Percentiles rank a stretch among this genome's conserved stretches.
Evolutionary conservation across 257 asterid species (phyloP).

Genomic region (Catharanthus roseus): DNA sequence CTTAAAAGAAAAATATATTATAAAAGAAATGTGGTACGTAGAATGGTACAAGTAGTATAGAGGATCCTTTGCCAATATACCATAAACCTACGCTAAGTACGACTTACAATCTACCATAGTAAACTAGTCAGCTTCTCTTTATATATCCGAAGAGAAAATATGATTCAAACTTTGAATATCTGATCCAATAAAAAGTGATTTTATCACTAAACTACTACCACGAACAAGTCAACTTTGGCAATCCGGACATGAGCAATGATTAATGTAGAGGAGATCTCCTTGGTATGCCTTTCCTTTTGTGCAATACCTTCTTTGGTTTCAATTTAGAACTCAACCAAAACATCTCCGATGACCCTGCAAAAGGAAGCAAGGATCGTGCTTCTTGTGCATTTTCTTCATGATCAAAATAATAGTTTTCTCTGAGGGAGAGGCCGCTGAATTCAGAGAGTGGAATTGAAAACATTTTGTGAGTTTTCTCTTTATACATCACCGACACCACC

Average conservation of each 20-base stretch:
- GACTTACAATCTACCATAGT: neutral
- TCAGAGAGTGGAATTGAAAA: slow-evolving; percentile 16
- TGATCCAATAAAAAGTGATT: too few relatives aligned
- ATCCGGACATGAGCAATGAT: too few relatives aligned
- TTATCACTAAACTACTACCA: too few relatives aligned
- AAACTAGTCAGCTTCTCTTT: too few relatives aligned
- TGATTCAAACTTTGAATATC: too few relatives aligned
- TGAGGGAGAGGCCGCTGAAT: slow-evolving; percentile 13
- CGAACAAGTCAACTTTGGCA: too few relatives aligned
- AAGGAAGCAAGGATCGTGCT: slow-evolving; percentile 26
- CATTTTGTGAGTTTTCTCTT: slow-evolving; percentile 15
- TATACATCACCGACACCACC: slow-evolving; percentile 13
- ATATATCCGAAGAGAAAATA: too few relatives aligned
- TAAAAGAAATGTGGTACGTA: too few relatives aligned
- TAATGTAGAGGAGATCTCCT: slow-evolving; percentile 52
- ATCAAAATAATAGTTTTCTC: neutral
- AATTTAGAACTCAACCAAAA: slow-evolving; percentile 35
- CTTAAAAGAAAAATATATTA: too few relatives aligned
- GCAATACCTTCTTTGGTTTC: slow-evolving; percentile 40
- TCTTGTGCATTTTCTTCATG: slow-evolving; percentile 18
- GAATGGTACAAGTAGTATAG: too few relatives aligned
- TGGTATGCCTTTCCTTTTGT: slow-evolving; percentile 60
- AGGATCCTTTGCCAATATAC: too few relatives aligned
- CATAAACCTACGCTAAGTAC: neutral
- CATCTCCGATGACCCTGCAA: slow-evolving; percentile 42